Evolutionary conservation across 2,329 filamentous ascomycete species (phyloP), one percentile per base, ranked within the genome.

Genomic region (Beauveria scarabaeidicola): DNA sequence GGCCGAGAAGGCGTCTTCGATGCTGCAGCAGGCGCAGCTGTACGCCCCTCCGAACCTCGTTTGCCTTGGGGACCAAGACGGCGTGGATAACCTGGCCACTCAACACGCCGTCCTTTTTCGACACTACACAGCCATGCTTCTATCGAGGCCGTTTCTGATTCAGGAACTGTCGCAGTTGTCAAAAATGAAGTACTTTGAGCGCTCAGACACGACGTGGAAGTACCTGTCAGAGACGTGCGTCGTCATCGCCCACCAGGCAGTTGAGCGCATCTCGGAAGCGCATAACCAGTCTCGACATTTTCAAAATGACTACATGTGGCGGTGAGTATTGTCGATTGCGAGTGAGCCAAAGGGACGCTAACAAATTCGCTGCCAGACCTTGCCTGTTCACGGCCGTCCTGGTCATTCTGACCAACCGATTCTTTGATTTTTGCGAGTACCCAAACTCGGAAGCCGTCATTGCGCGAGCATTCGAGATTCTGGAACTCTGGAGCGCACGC

Each of bases 341-440:
- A 10, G 19, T 13, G 36, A 32, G n/a, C 3, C 8, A n/a, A n/a
- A 19, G 1, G 2, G 32, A 15, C 21, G 11, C 51, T 36, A 41
- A 51, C 19, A n/a, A n/a, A 36, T 47, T 52, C 62, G 29, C 63
- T 1, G 6, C n/a, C 19, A 85, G 82, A 64, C 79, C 84, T 64
- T 82, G 81, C 58, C 73, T 85, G 43, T 84, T 84, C 62, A 74
- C 81, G 5, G 78, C 82, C 1, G 74, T 77, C 0, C 72, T 85
- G 2, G 74, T 84, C 36, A 72, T 84, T 3, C 69, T 83, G 48
- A 81, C 80, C 64, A 85, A 84, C 65, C 79, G 83, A 61, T 83
- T 84, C 64, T 77, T 76, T 3, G 73, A 69, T 1, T 69, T 84
- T 19, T 81, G 78, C 64, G 67, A 72, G 32, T 78, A 79, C 21